Conservation (phyloP, 1,284 basidiomycete species). For the Cutaneotrichosporon arboriforme region DNA sequence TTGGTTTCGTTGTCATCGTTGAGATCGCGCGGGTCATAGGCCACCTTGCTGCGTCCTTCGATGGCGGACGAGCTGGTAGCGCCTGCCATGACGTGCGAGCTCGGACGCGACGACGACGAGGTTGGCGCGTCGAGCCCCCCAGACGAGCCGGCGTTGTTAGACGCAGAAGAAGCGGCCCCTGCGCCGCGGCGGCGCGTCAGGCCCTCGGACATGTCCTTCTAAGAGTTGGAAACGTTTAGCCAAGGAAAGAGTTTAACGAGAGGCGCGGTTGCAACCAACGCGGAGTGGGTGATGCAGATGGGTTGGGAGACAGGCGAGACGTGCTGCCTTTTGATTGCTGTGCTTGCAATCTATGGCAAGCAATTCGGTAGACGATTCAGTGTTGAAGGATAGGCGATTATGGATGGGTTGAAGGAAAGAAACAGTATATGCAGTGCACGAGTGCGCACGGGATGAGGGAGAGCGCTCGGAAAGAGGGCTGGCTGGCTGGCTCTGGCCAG, state of each 20-base stretch:
- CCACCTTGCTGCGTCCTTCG: conserved; percentile 75
- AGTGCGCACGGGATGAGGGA: too few species aligned
- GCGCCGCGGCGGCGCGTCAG: conserved; percentile 47
- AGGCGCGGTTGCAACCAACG: not conserved
- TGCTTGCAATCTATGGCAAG: too few species aligned
- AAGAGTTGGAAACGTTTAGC: not conserved
- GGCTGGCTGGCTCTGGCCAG: not conserved
- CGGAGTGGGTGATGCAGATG: too few species aligned
- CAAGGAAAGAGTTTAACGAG: not conserved
- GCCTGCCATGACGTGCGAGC: conserved; percentile 7
- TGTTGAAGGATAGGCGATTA: too few species aligned
- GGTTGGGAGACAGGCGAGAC: too few species aligned
- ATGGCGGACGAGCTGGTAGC: conserved; percentile 60
- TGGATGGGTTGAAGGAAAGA: not conserved
- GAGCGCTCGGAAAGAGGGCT: not conserved
- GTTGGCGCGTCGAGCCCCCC: conserved; percentile 9
- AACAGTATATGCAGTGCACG: too few species aligned
- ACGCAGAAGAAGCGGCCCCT: conserved; percentile 23
- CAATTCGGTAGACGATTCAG: too few species aligned
- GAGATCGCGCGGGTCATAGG: conserved; percentile 89
- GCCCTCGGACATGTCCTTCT: conserved; percentile 35
- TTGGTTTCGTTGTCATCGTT: conserved; percentile 68
- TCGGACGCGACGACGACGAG: conserved; percentile 9
- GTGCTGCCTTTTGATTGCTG: too few species aligned
- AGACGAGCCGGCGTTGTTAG: conserved; percentile 8